Evolutionary conservation across 768 basidiomycete genomes (phyloP), one percentile per base, ranked within the genome.

Genomic region (Suillus cothurnatus): DNA sequence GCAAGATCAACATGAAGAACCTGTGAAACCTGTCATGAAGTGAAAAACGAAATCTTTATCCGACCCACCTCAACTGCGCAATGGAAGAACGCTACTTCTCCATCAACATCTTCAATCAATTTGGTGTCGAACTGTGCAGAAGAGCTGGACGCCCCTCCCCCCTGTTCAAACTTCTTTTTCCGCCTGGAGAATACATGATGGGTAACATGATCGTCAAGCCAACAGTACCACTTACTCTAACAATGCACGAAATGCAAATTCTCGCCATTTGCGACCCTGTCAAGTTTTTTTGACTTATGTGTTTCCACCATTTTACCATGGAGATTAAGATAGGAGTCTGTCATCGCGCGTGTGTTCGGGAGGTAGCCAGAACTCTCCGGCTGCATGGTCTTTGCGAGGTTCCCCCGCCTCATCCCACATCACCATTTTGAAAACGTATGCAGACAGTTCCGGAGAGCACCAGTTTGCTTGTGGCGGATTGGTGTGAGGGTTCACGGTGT

Each of bases 1-100:
- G 78, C 75, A 23, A 73, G 67, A 15, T 76, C 75, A 23, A 79
- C 66, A 65, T 82, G 79, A 4, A 90, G 74, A 39, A 88, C 72
- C 89, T 90, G 63, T 17, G 61, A 38, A 32, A 50, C 61, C 28
- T 45, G 17, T 28, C 45, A 66, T 26, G 52, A 58, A 14, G 61
- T 41, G 12, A 31, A 21, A 34, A 36, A 26, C n/a, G 6, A 28
- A 60, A n/a, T 23, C 38, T 39, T 19, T 41, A 57, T 14, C 23
- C 69, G 49, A 15, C 63, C 34, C 71, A 89, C 89, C 82, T 89
- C 86, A 45, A 87, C 86, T 17, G 84, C 79, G 67, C 87, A 88
- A 56, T 82, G 81, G 66, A 88, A 82, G 65, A 85, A 82, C 36
- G 68, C 71, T 1, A 78, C 77, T 41, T 78, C 80, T 41, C 72